A percentile compares a stretch with the other conserved stretches of the same genome.
phyloP scores from a whole-genome alignment of 805 yeast species.

The Ogataea siamensis region DNA sequence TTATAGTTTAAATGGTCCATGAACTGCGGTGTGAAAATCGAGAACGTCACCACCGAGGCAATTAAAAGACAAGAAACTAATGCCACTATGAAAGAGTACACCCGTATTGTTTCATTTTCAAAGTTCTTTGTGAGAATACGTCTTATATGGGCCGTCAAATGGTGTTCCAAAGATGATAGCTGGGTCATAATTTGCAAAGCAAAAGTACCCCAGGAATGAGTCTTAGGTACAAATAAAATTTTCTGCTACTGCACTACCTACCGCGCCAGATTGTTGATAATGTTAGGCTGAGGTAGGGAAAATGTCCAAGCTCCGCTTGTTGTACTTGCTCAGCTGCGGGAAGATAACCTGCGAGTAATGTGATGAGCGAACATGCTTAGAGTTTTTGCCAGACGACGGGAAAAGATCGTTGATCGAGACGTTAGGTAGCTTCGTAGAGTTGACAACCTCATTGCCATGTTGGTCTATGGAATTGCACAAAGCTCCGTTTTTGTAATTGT shows the following conservation, averaged over 20 bases:
- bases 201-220: constrained; percentile 5
- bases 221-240: constrained; percentile 1
- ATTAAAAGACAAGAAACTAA: constrained; percentile 66
- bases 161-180: constrained; percentile 35
- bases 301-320: constrained; percentile 2
- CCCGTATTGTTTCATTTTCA: constrained; percentile 42
- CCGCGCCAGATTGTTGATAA: no score
- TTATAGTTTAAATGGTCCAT: constrained; percentile 55
- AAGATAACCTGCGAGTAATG: constrained; percentile 24
- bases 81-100: constrained; percentile 54
- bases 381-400: not conserved
- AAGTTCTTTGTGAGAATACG: constrained; percentile 40
- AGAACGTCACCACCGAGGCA: constrained; percentile 80
- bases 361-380: constrained; percentile 13
- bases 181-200: constrained; percentile 14
- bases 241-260: constrained; percentile 5
- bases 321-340: constrained; percentile 14
- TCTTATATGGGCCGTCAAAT: constrained; percentile 45
- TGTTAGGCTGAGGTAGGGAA: not conserved
- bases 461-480: constrained; percentile 10
- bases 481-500: constrained; percentile 23
- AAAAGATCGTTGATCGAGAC: constrained; percentile 1
- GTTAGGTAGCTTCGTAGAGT: constrained; percentile 10
- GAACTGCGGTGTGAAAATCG: constrained; percentile 74
- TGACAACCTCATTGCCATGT: constrained; percentile 9